Evolutionary conservation across 2,329 filamentous ascomycete genomes (phyloP).

Genomic region (Septoria petroselini): DNA sequence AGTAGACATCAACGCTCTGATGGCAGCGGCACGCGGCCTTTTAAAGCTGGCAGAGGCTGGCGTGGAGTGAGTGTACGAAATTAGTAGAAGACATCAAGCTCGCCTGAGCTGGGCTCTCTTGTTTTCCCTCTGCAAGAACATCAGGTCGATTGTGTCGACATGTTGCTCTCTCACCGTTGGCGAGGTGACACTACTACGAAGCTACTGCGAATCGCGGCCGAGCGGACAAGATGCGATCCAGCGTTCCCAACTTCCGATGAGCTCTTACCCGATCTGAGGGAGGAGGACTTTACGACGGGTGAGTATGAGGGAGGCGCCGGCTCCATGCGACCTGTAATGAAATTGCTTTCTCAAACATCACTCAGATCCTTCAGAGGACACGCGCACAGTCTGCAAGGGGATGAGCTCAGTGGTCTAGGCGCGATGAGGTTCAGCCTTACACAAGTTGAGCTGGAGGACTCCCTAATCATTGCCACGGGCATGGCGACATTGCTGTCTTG

Average conservation of each 20-base stretch:
- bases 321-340: neutral
- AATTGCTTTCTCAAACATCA: slow-evolving; percentile 2
- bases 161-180: neutral
- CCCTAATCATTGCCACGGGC: slow-evolving; percentile 10
- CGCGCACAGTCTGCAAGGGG: slow-evolving; percentile 3
- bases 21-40: neutral
- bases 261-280: neutral
- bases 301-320: neutral
- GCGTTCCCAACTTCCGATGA: neutral
- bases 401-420: neutral
- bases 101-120: slow-evolving; percentile 5
- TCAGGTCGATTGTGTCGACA: neutral
- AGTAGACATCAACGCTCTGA: slow-evolving; percentile 3
- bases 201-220: neutral
- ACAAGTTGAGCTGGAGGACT: slow-evolving; percentile 2
- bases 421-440: neutral
- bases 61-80: no score
- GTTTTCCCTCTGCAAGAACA: neutral
- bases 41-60: neutral
- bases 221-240: neutral
- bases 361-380: neutral
- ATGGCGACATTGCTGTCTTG: neutral
- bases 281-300: neutral
- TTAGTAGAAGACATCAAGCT: no score
- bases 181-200: neutral